Evolutionary conservation across 139 green algal genomes (phyloP).

Genomic region (Closterium sp.): DNA sequence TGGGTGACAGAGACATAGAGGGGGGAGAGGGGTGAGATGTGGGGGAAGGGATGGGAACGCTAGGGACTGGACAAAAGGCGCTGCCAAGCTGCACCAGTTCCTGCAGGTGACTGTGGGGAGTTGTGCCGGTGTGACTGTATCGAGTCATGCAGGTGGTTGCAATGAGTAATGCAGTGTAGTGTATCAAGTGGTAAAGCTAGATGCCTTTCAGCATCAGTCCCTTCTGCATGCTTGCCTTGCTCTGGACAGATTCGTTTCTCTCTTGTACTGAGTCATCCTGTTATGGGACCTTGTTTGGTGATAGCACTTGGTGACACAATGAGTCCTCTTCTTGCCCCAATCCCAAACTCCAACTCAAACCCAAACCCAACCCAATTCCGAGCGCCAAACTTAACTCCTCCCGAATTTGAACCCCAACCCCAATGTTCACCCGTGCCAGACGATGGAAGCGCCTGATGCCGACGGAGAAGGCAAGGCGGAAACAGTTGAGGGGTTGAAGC

Average conservation of each 20-base stretch:
- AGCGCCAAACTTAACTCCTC: too few relatives aligned
- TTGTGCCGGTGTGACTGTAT: neutral
- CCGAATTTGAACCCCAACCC: too few relatives aligned
- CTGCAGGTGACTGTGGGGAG: neutral
- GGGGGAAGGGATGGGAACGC: too few relatives aligned
- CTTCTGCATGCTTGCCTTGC: neutral
- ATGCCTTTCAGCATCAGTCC: neutral
- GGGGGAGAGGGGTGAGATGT: too few relatives aligned
- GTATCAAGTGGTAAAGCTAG: neutral
- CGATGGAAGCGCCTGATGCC: neutral
- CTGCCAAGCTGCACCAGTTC: neutral
- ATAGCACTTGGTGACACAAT: neutral
- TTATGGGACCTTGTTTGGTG: neutral
- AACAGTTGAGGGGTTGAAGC: too few relatives aligned
- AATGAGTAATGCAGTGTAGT: neutral
- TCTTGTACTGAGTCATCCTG: too few relatives aligned
- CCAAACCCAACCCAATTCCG: too few relatives aligned
- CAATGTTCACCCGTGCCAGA: neutral
- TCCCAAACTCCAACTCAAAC: too few relatives aligned
- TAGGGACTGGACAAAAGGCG: too few relatives aligned
- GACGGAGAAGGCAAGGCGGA: neutral
- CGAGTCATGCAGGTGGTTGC: neutral
- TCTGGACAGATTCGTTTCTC: neutral
- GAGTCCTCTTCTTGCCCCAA: neutral
- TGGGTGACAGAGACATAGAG: too few relatives aligned